Conservation (phyloP, 306 rosid species). For the Prunus armeniaca region DNA sequence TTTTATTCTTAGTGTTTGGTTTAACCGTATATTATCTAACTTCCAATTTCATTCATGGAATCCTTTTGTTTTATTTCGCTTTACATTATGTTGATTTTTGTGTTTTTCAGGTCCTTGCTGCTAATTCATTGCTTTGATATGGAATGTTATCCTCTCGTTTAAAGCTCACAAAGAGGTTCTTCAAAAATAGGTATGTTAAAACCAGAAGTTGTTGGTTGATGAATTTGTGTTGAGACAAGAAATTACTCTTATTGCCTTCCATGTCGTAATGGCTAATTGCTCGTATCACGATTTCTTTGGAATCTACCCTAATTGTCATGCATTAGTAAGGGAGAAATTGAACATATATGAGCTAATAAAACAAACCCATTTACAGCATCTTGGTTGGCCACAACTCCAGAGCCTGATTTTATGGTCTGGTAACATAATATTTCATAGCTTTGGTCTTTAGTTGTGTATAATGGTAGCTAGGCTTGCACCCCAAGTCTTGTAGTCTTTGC, state of each 20-base stretch:
- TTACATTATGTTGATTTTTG: background rate
- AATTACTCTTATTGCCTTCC: background rate
- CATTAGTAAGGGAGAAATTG: background rate
- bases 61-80: background rate
- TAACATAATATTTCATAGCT: background rate
- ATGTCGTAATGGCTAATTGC: background rate
- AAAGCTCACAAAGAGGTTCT: conserved; percentile 84
- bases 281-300: background rate
- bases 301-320: background rate
- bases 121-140: conserved; percentile 69
- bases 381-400: background rate
- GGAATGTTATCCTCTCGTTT: conserved; percentile 96
- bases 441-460: background rate
- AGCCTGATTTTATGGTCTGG: background rate
- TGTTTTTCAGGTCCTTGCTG: conserved; percentile 85
- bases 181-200: conserved; percentile 49
- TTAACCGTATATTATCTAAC: background rate
- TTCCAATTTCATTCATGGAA: background rate
- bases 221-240: background rate
- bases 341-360: background rate
- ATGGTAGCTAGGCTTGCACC: background rate
- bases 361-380: background rate
- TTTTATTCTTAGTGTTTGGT: background rate
- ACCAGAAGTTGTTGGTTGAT: background rate
- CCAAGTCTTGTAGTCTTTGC: background rate